Evolutionary conservation across 1,139 yeast species (phyloP), one percentile per base, ranked within the genome.

Genomic region (Candida mesenterica): DNA sequence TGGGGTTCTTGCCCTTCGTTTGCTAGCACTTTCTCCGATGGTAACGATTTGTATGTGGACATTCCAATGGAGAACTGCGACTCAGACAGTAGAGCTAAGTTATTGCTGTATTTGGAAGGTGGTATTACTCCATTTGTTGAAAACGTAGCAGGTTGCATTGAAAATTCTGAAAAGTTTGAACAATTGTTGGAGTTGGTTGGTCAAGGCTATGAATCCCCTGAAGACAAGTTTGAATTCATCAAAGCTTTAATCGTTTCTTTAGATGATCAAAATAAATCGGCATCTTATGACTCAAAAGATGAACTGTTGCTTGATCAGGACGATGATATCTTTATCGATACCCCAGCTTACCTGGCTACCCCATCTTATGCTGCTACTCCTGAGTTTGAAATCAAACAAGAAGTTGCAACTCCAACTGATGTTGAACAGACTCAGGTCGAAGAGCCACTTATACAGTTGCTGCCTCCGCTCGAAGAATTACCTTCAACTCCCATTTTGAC

Each of bases 1-100:
- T 8, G 8, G 8, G 10, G 15, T 12, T n/a, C 15, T 25, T 25
- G 12, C 3, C 28, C 35, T 13, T 18, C 24, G 15, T 15, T 15
- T 24, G 30, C 9, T 7, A 19, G 10, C 23, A 19, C 23, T 7
- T 24, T 24, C 12, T 7, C 26, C 12, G 14, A 24, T 14, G 30
- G 22, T 27, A 20, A 38, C n/a, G 41, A 38, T 29, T 24, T 32
- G 22, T 19, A 31, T 27, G 34, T 32, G 6, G 67, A 63, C 42
- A 53, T 63, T 32, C 62, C 66, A 27, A 42, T 62, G 29, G 46
- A 53, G 24, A 36, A 53, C 22, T 57, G 60, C 27, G 46, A 54
- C 9, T 30, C 33, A n/a, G 50, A 46, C 12, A 49, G 53, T 24
- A 48, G 48, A 23, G 37, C 36, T 2, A 51, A 42, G 28, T 47